These are phyloP conservation scores for Lumnitzera racemosa DNA, from an alignment of 345 rosid genomes.

Conservation along the genomic window DNA sequence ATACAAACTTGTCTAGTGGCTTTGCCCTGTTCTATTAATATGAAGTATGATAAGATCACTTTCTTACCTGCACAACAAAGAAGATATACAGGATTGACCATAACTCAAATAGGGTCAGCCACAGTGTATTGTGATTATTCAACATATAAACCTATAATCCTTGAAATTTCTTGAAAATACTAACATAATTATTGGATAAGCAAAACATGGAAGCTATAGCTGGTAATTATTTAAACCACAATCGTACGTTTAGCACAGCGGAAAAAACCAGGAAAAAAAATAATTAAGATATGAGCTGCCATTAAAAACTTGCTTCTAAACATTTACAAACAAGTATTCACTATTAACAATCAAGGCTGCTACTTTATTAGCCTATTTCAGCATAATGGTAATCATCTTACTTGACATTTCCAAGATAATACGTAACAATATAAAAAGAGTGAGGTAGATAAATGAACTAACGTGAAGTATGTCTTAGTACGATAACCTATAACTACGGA, in stretches of 20 bases:
- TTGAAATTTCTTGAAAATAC: no score
- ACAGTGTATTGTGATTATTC: no score
- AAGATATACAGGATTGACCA: not conserved
- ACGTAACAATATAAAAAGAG: not conserved
- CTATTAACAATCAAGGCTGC: no score
- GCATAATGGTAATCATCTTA: no score
- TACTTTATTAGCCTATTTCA: no score
- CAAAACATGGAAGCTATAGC: constrained; percentile 44
- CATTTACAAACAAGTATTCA: no score
- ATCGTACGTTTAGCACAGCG: not conserved
- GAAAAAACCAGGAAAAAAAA: no score
- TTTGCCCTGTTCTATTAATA: constrained; percentile 94
- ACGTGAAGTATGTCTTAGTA: constrained; percentile 99
- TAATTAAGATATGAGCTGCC: no score
- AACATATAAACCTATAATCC: no score
- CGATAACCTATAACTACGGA: constrained; percentile 90
- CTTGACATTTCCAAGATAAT: no score
- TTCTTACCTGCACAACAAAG: constrained; percentile 69
- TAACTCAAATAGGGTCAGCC: no score
- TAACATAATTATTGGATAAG: constrained; percentile 1
- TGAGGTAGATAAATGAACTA: constrained; percentile 23
- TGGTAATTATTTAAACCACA: constrained; percentile 6
- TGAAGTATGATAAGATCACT: constrained; percentile 78
- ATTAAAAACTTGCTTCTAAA: no score
- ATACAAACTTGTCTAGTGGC: constrained; percentile 65